Base-by-base conservation (phyloP, 306 rosid species). In the Glycine tomentella region DNA sequence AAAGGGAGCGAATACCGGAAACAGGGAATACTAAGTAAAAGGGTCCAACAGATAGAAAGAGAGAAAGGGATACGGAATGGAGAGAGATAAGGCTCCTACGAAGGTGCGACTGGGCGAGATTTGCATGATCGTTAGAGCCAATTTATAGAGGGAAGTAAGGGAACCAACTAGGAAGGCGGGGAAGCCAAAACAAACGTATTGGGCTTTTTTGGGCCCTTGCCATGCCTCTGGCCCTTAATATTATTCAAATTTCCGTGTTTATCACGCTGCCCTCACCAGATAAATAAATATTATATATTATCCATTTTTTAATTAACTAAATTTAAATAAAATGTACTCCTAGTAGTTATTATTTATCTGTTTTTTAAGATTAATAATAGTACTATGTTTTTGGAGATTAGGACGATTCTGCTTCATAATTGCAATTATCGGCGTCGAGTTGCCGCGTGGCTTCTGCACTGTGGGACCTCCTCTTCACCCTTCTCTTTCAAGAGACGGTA, bases 71-170 rank as follows among this genome's bases (percentile, higher is more conserved):
- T 84, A 17, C 2, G 13, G 62, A 3, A 8, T 9, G 16, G 86
- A 70, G 13, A 69, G 8, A 7, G 61, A 7, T 31, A 12, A 71
- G 59, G 51, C 9, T 42, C 20, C 11, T 69, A 59, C 67, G 83
- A 67, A 53, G 83, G 76, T 51, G 75, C 87, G 84, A 81, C 42
- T 76, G 90, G 81, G 97, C 95, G 90, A 91, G 97, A 85, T 66
- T 76, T 91, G 97, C 93, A 88, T 91, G 97, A 71, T 13, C 8
- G 81, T 70, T 67, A 82, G 11, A 33, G 79, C 48, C 17, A 0
- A 46, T 20, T 89, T 93, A 87, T 90, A 89, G 88, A 89, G 81
- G 52, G 80, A 13, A 44, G 11, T n/a, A n/a, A n/a, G n/a, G n/a
- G n/a, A n/a, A n/a, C n/a, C 48, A 31, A 25, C 71, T 51, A 25